Base-by-base conservation (phyloP, 176 grass and related monocot species). In the Aegilops speltoides region DNA sequence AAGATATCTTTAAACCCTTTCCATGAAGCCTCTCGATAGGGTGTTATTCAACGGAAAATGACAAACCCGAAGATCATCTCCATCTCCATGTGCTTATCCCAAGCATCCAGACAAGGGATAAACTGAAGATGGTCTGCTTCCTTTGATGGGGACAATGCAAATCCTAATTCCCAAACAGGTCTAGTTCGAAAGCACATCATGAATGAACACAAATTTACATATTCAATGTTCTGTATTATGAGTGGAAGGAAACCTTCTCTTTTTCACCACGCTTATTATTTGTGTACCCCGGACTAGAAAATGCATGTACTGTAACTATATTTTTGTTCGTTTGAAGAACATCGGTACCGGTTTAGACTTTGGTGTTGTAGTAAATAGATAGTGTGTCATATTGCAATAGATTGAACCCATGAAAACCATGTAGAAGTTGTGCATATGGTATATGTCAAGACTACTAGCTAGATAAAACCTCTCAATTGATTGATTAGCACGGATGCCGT, bases 21-120 rank as follows among this genome's bases (percentile, higher is more conserved):
- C 73, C 43, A 75, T 78, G 38, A 91, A 89, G 56, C 74, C 33
- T 89, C 83, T 15, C 48, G 1, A 50, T 31, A 26, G 17, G 20
- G 24, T 68, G 67, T 62, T 41, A 62, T 86, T 91, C 73, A 90
- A 80, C 61, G 17, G 56, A 31, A 85, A 75, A 92, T 75, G 64
- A 34, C 57, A 79, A 71, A 73, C 5, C 23, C 45, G 28, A 15
- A 26, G 48, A 2, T 52, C 48, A 52, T 50, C 14, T 52, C 46
- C 48, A 52, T 52, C 15, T 52, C 12, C 45, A 57, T 57, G 52
- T 20, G 17, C 6, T 57, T 0, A 57, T 56, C 5, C 3, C 17
- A 57, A 57, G 52, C 52, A 6, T 20, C 52, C 52, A 57, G 2
- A 57, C 17, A 57, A 57, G 52, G 52, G 17, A 57, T 57, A 57